Percentiles rank a stretch among this genome's conserved stretches.
These are phyloP conservation scores for Byssothecium circinans DNA, from an alignment of 2,329 filamentous ascomycete genomes.

Conservation along the genomic window DNA sequence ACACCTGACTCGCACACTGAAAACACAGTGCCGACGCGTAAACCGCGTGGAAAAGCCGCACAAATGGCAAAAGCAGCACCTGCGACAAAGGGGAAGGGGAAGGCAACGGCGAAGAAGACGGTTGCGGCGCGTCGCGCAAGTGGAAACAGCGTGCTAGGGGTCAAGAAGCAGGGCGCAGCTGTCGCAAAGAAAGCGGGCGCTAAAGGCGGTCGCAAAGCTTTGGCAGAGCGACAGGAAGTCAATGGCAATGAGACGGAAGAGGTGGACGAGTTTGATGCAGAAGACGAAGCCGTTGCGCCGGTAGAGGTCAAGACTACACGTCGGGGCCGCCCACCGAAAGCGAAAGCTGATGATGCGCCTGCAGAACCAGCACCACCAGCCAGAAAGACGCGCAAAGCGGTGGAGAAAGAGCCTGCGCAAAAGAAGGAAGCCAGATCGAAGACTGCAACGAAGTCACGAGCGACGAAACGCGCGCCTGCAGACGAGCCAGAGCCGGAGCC, in stretches of 20 bases:
- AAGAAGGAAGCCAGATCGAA: slow-evolving; percentile 29
- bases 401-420: slow-evolving; percentile 21
- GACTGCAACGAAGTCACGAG: slow-evolving; percentile 25
- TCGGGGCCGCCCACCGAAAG: slow-evolving; percentile 61
- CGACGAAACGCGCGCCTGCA: slow-evolving; percentile 36
- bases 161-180: slow-evolving; percentile 41
- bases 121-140: slow-evolving; percentile 42
- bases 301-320: slow-evolving; percentile 33
- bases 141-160: slow-evolving; percentile 33
- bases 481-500: slow-evolving; percentile 39
- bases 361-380: slow-evolving; percentile 22
- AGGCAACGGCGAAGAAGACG: slow-evolving; percentile 41
- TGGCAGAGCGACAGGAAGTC: slow-evolving; percentile 45
- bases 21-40: slow-evolving; percentile 40
- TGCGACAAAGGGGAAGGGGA: slow-evolving; percentile 33
- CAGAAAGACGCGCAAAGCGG: slow-evolving; percentile 37
- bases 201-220: slow-evolving; percentile 43
- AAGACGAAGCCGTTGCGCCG: slow-evolving; percentile 19
- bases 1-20: slow-evolving; percentile 47
- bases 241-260: slow-evolving; percentile 50
- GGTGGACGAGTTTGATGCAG: slow-evolving; percentile 45
- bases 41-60: slow-evolving; percentile 36
- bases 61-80: slow-evolving; percentile 26
- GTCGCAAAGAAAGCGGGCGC: slow-evolving; percentile 41
- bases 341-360: slow-evolving; percentile 47